Base-by-base conservation (phyloP, 2,329 filamentous ascomycete genomes). In the Cercospora brassicicola region DNA sequence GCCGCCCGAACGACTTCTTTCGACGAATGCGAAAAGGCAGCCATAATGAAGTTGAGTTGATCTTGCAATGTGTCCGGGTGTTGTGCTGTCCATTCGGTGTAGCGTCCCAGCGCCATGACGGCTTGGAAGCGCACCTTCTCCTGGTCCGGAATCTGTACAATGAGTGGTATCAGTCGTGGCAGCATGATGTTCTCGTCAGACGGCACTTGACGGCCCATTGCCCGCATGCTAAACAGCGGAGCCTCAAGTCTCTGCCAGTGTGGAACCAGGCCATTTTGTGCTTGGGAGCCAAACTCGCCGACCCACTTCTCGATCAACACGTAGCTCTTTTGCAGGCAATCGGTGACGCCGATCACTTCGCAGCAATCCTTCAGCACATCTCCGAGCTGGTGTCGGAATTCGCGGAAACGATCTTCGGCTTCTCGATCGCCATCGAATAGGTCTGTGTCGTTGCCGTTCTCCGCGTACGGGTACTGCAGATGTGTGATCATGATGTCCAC, bases 61-160 rank as follows among this genome's bases (percentile, higher is more conserved):
- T 92, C 87, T 79, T 97, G 91, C 8, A 99, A 85, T 56, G 94
- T 96, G 67, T 97, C 93, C 0, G 94, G 92, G 76, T 99, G 95
- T 59, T 93, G 89, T 4, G 95, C 89, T 0, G 96, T 99, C 95
- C 95, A 99, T 79, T 98, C 94, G 0, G 96, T 99, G 78, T 99
- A 99, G 70, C 95, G 88, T 42, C 93, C 95, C 23, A 99, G 87
- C 2, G 96, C 94, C 93, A 99, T 97, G 76, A 98, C 97, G 5
- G 94, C 94, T 70, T 96, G 94, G 81, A 99, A 99, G 7, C 94
- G 92, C n/a, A 99, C 87, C 83, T 98, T 99, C 81, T 98, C 93
- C 76, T 99, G 95, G 76, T 92, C 90, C 0, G 95, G 95, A 69
- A 99, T 96, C 77, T 96, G 92, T 10, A 97, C 93, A 70, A 99